Evolutionary conservation across 805 yeast species (phyloP).

Genomic region (Starmerella scarabaei): DNA sequence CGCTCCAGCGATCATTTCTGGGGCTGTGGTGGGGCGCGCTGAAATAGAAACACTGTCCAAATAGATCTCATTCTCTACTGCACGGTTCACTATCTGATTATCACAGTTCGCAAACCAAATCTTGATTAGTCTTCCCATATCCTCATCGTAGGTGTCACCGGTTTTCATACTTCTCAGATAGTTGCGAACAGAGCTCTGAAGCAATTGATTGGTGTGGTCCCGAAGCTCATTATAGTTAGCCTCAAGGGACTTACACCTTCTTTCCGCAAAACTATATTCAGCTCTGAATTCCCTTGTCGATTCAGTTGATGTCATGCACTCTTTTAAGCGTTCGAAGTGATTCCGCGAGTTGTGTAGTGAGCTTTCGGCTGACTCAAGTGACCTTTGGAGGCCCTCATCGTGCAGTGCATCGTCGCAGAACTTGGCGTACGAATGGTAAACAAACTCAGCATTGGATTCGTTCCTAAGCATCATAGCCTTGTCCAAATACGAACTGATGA

Average conservation of each 20-base stretch:
- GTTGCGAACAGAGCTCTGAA: constrained; percentile 43
- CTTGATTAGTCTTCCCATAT: constrained; percentile 45
- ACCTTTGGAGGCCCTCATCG: constrained; percentile 6
- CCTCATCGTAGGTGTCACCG: constrained; percentile 13
- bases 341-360: background rate
- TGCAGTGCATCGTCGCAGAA: constrained; percentile 38
- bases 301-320: constrained; percentile 26
- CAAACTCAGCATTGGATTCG: constrained; percentile 26
- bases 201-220: constrained; percentile 33
- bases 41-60: background rate
- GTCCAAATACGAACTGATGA: constrained; percentile 45
- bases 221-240: constrained; percentile 34
- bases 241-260: constrained; percentile 18
- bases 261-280: constrained; percentile 22
- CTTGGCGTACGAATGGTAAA: constrained; percentile 49
- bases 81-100: constrained; percentile 33
- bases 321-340: background rate
- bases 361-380: background rate
- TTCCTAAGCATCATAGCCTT: constrained; percentile 28
- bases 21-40: background rate
- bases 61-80: constrained; percentile 24
- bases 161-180: constrained; percentile 37
- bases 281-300: constrained; percentile 42
- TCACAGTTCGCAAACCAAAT: constrained; percentile 61
- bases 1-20: background rate